Conservation (phyloP, 306 rosid genomes). For the Vigna trinervia region DNA sequence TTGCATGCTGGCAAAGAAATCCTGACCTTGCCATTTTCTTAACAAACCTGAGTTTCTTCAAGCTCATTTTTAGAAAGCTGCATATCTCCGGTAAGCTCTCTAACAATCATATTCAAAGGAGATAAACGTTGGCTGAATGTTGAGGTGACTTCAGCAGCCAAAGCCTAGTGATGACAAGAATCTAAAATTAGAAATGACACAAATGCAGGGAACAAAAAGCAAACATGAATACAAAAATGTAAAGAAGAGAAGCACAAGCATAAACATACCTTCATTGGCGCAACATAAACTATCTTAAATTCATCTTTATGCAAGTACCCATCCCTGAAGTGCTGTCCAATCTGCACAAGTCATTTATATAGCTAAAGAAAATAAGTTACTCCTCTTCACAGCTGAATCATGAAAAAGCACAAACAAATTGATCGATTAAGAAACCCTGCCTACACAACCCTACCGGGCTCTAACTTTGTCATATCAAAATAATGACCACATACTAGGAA, state of each 20-base stretch:
- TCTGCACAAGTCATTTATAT: slow-evolving; percentile 60
- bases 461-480: not conserved
- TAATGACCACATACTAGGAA: not conserved
- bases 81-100: slow-evolving; percentile 99
- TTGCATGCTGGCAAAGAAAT: slow-evolving; percentile 36
- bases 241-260: slow-evolving; percentile 34
- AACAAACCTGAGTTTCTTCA: slow-evolving; percentile 93
- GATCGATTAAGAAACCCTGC: slow-evolving; percentile 5
- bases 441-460: not conserved
- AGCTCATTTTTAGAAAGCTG: slow-evolving; percentile 93
- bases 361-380: slow-evolving; percentile 31
- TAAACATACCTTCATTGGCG: slow-evolving; percentile 90
- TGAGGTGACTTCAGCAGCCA: slow-evolving; percentile 96
- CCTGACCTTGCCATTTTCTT: slow-evolving; percentile 37
- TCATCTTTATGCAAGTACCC: slow-evolving; percentile 93
- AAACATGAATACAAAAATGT: slow-evolving; percentile 11
- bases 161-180: slow-evolving; percentile 67
- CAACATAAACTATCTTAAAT: slow-evolving; percentile 97
- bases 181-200: slow-evolving; percentile 32
- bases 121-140: slow-evolving; percentile 95
- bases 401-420: slow-evolving; percentile 24
- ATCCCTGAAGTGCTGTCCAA: slow-evolving; percentile 93
- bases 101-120: slow-evolving; percentile 88
- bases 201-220: slow-evolving; percentile 34
- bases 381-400: slow-evolving; percentile 13